Base-by-base conservation (phyloP, 768 basidiomycete species). In the Rhizopogon vinicolor region DNA sequence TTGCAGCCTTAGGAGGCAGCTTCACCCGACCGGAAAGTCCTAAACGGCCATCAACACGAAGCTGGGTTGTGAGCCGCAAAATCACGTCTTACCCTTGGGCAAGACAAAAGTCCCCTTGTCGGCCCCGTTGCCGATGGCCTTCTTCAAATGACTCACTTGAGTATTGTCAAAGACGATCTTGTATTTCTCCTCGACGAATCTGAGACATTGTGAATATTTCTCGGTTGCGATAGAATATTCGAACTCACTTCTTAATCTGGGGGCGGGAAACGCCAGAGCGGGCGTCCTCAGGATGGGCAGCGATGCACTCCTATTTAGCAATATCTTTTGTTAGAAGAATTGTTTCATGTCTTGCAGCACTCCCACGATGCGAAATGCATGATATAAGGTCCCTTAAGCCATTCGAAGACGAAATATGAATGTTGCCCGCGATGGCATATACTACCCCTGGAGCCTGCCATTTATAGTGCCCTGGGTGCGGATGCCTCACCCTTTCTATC, bases 211-310 rank as follows among this genome's bases (percentile, higher is more conserved):
- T 49, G 16, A 49, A 50, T 29, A 44, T 52, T 51, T 59, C 56
- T 65, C 41, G 67, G 59, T 60, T 56, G 54, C 48, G 29, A 37
- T 51, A 49, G 19, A 25, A 46, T 41, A 41, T 43, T 53, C 46
- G 63, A 56, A 77, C 81, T 62, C 60, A 95, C 89, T 91, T 96
- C 85, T 97, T 97, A 76, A 97, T 94, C 65, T 86, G 82, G 53
- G 86, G 90, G 46, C 95, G 86, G 62, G 92, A 95, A 58, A 95
- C 93, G 63, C 93, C 93, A 55, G 69, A 69, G 55, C 92, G 88
- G 55, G 87, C 82, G 60, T 92, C 91, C 33, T 92, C 91, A 7
- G 80, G 80, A 71, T 85, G 74, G 53, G 75, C 78, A 58, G 78
- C 72, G 70, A 96, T 91, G 64, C 90, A 92, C 76, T 94, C 93